phyloP scores from a whole-genome alignment of 768 basidiomycete genomes.

The Trametes cinnabarina region DNA sequence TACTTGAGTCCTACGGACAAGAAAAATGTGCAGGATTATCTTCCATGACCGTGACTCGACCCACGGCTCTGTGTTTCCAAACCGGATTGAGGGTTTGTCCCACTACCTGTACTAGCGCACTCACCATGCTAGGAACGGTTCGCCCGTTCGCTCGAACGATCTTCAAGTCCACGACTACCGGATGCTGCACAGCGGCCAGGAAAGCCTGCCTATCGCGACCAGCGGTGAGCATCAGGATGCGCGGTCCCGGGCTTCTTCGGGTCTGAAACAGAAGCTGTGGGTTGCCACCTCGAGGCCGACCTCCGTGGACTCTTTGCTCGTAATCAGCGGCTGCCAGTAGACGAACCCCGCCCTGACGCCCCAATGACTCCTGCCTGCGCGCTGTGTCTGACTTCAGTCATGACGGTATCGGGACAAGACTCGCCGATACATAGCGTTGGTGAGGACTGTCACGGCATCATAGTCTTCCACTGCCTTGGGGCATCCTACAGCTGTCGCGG shows the following conservation, averaged over 20 bases:
- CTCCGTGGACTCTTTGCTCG: background rate
- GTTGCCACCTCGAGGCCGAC: slow-evolving; percentile 7
- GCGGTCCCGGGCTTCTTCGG: background rate
- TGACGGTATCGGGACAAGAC: slow-evolving; percentile 4
- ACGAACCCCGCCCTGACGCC: slow-evolving; percentile 3
- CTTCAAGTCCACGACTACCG: too few species aligned
- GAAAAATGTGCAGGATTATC: too few species aligned
- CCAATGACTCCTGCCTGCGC: background rate
- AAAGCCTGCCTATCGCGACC: background rate
- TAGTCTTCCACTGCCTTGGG: too few species aligned
- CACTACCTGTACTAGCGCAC: too few species aligned
- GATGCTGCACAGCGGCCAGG: background rate
- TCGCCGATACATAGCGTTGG: background rate
- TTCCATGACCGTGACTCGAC: too few species aligned
- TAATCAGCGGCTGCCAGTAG: slow-evolving; percentile 1
- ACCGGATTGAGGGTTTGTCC: too few species aligned
- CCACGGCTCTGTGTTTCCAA: too few species aligned
- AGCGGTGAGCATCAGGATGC: background rate
- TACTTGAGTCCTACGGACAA: too few species aligned
- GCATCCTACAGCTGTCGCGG: background rate
- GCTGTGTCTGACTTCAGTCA: background rate
- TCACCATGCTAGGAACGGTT: too few species aligned
- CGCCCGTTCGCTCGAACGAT: too few species aligned
- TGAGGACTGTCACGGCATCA: background rate
- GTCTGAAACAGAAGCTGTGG: background rate